phyloP scores from a whole-genome alignment of 1,284 basidiomycete species.

The Cerrena zonata region DNA sequence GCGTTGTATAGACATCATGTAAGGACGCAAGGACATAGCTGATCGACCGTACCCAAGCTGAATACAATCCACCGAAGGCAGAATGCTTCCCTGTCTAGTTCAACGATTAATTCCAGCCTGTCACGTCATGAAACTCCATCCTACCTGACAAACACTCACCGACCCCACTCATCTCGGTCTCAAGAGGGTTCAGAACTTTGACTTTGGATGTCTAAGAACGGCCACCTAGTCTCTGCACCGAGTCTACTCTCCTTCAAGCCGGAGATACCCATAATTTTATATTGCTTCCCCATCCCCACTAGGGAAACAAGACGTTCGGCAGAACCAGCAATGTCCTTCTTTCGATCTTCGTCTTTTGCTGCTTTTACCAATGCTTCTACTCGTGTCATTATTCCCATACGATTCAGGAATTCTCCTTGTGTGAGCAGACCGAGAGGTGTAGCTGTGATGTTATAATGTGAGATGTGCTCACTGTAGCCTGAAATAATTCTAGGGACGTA shows the following conservation, averaged over 20 bases:
- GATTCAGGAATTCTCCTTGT: slow-evolving; percentile 55
- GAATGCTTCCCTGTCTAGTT: neutral
- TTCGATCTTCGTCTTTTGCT: slow-evolving; percentile 43
- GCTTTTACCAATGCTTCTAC: slow-evolving; percentile 43
- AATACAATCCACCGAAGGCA: neutral
- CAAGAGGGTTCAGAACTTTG: neutral
- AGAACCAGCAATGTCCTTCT: slow-evolving; percentile 37
- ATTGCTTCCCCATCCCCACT: slow-evolving; percentile 63
- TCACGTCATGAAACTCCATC: neutral
- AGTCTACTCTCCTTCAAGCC: slow-evolving; percentile 14
- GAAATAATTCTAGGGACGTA: slow-evolving; percentile 27
- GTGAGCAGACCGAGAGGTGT: slow-evolving; percentile 46
- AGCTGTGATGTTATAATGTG: slow-evolving; percentile 24
- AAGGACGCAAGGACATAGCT: no score
- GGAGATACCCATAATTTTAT: slow-evolving; percentile 55
- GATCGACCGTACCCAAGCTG: neutral
- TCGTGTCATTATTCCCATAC: slow-evolving; percentile 53
- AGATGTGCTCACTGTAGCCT: neutral
- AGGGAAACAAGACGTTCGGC: slow-evolving; percentile 55
- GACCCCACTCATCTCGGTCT: no score
- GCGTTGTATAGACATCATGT: no score
- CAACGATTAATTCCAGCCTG: neutral
- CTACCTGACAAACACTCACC: no score
- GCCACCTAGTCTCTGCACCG: slow-evolving; percentile 25
- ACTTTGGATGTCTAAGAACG: slow-evolving; percentile 21